Conservation (phyloP, 2,329 filamentous ascomycete species). For the Basipetospora chlamydospora region DNA sequence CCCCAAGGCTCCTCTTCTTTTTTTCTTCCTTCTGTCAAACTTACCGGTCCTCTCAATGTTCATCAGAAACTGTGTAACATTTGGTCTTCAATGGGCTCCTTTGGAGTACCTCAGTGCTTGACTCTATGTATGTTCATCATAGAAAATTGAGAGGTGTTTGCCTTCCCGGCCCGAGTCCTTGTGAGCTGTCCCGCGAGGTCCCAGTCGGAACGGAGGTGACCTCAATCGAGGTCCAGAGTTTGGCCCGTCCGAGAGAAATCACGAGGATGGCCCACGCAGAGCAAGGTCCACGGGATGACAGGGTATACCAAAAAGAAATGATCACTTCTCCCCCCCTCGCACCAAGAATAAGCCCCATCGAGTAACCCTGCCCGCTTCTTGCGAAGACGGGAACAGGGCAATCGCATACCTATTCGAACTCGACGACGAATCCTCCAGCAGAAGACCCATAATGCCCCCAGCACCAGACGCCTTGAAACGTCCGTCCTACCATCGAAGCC, state of each 20-base stretch:
- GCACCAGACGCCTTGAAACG: conserved; percentile 14
- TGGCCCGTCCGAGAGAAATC: conserved; percentile 3
- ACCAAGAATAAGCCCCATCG: conserved; percentile 99
- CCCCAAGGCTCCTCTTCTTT: too few species aligned
- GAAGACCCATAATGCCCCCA: conserved; percentile 13
- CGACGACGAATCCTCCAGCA: conserved; percentile 60
- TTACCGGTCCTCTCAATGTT: conserved; percentile 3
- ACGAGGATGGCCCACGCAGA: conserved; percentile 7
- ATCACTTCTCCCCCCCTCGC: conserved; percentile 55
- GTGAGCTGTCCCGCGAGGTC: conserved; percentile 12
- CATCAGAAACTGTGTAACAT: conserved; percentile 7
- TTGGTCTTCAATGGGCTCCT: conserved; percentile 4
- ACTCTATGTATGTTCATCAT: conserved; percentile 98
- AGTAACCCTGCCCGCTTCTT: conserved; percentile 54
- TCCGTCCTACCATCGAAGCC: conserved; percentile 15
- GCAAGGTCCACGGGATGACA: conserved; percentile 6
- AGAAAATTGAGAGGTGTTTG: conserved; percentile 45
- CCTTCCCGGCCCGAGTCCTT: conserved; percentile 9
- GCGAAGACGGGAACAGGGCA: conserved; percentile 41
- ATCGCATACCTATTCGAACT: conserved; percentile 97
- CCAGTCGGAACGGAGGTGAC: conserved; percentile 14
- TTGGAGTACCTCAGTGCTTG: conserved; percentile 70
- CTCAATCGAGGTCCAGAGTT: conserved; percentile 27
- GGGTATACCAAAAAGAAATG: conserved; percentile 9
- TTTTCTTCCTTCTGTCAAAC: neutral